Conservation (phyloP, 2,329 filamentous ascomycete species). For the Onygenales sp. region DNA sequence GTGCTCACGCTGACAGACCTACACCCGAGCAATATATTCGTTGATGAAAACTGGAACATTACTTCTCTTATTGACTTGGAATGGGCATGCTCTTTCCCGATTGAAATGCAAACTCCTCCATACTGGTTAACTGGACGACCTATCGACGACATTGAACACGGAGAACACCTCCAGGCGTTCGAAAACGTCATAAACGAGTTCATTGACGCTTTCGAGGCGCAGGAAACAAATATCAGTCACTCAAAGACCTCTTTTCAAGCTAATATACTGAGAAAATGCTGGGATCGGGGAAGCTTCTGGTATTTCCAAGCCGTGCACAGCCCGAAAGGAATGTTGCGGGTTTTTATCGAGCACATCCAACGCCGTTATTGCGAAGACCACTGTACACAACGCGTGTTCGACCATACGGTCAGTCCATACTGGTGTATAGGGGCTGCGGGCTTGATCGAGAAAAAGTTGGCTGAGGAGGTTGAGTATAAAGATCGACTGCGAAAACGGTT, state of each 20-base stretch:
- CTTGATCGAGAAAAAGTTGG: constrained; percentile 10
- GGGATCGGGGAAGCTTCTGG: constrained; percentile 19
- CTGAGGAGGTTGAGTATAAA: constrained; percentile 13
- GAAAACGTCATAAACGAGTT: constrained; percentile 6
- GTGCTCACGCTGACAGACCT: constrained; percentile 30
- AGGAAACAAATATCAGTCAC: background rate
- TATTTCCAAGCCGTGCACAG: constrained; percentile 16
- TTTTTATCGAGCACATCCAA: constrained; percentile 20
- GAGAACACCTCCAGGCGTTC: constrained; percentile 28
- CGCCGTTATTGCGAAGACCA: constrained; percentile 7
- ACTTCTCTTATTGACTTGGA: constrained; percentile 11
- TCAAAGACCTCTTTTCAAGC: constrained; percentile 2
- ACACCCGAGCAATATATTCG: constrained; percentile 8
- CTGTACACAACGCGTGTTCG: constrained; percentile 9
- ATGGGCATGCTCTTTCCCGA: constrained; percentile 6
- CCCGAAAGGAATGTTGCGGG: constrained; percentile 15
- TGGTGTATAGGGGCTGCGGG: constrained; percentile 6
- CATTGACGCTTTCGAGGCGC: constrained; percentile 1
- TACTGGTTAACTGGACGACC: constrained; percentile 9
- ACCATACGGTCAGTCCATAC: constrained; percentile 10
- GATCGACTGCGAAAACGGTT: constrained; percentile 5
- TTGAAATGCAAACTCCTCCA: constrained; percentile 7
- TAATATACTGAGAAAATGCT: constrained; percentile 13
- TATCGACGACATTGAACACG: constrained; percentile 6
- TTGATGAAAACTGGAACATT: constrained; percentile 12